phyloP scores from a whole-genome alignment of 2,329 filamentous ascomycete species.

The Phaeophleospora eucalypticola region DNA sequence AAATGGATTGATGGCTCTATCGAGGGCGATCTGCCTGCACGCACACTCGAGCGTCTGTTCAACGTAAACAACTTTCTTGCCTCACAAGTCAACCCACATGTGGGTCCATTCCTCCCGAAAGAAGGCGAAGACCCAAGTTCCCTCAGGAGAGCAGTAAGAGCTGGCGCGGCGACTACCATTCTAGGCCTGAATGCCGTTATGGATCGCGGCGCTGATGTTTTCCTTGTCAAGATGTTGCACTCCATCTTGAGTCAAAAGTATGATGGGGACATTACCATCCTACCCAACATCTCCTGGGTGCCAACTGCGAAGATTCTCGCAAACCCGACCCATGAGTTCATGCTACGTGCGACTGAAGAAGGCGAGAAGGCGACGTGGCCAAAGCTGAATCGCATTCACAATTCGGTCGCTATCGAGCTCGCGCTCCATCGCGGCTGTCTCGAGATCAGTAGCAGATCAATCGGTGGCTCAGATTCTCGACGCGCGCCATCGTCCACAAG shows the following conservation, averaged over 20 bases:
- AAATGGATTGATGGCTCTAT: constrained; percentile 93
- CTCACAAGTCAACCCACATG: constrained; percentile 92
- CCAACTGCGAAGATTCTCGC: constrained; percentile 73
- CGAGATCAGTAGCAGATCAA: constrained; percentile 10
- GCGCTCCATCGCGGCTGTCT: constrained; percentile 70
- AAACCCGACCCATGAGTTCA: constrained; percentile 83
- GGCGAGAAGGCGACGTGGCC: constrained; percentile 92
- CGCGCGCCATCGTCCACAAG: constrained; percentile 16
- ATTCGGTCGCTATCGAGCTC: constrained; percentile 83
- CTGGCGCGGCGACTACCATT: constrained; percentile 12
- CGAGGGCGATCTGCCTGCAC: constrained; percentile 90
- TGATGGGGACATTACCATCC: constrained; percentile 90
- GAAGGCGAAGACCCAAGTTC: constrained; percentile 55
- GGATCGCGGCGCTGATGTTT: constrained; percentile 16
- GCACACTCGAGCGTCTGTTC: constrained; percentile 86
- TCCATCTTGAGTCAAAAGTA: constrained; percentile 88
- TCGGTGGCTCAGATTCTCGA: constrained; percentile 7
- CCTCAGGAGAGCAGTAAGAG: constrained; percentile 15
- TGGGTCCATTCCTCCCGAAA: constrained; percentile 76
- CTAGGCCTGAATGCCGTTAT: constrained; percentile 16
- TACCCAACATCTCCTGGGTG: constrained; percentile 70
- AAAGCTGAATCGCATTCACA: constrained; percentile 76
- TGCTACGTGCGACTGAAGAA: constrained; percentile 69
- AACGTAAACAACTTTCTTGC: constrained; percentile 98
- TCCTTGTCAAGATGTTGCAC: constrained; percentile 45